A percentile compares a stretch with the other conserved stretches of the same genome.
phyloP scores from a whole-genome alignment of 305 asterid genomes.

The Ruellia speciosa region DNA sequence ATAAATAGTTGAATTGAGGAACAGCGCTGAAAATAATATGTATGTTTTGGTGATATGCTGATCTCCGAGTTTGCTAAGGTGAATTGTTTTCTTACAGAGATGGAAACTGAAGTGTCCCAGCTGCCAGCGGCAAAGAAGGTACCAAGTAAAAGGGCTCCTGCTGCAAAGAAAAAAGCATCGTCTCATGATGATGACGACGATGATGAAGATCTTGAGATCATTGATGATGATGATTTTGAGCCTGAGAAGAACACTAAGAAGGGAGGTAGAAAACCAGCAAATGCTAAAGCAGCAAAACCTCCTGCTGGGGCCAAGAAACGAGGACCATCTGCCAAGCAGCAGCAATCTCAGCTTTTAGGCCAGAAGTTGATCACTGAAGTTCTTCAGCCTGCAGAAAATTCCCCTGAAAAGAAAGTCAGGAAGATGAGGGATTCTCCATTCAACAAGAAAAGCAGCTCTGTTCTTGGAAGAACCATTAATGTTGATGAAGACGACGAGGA shows the following conservation, averaged over 20 bases:
- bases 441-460: constrained; percentile 85
- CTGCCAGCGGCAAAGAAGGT: constrained; percentile 31
- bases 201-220: constrained; percentile 31
- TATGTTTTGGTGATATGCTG: no score
- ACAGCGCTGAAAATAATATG: no score
- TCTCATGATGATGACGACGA: constrained; percentile 33
- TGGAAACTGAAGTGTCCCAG: constrained; percentile 39
- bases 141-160: constrained; percentile 45
- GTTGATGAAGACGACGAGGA: constrained; percentile 33
- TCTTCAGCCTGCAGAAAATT: constrained; percentile 43
- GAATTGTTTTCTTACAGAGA: constrained; percentile 26
- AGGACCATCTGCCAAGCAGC: constrained; percentile 35
- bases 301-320: constrained; percentile 51
- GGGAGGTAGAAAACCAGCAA: constrained; percentile 44
- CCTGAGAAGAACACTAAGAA: constrained; percentile 42
- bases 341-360: constrained; percentile 29
- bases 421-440: constrained; percentile 82
- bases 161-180: constrained; percentile 41
- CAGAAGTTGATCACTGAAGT: constrained; percentile 75
- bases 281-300: constrained; percentile 37
- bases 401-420: constrained; percentile 86
- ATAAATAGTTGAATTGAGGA: no score
- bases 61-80: not conserved
- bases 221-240: constrained; percentile 38
- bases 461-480: constrained; percentile 36